Evolutionary conservation across 192 early-diverging fungal species (phyloP).

Genomic region (Mortierella antarctica): DNA sequence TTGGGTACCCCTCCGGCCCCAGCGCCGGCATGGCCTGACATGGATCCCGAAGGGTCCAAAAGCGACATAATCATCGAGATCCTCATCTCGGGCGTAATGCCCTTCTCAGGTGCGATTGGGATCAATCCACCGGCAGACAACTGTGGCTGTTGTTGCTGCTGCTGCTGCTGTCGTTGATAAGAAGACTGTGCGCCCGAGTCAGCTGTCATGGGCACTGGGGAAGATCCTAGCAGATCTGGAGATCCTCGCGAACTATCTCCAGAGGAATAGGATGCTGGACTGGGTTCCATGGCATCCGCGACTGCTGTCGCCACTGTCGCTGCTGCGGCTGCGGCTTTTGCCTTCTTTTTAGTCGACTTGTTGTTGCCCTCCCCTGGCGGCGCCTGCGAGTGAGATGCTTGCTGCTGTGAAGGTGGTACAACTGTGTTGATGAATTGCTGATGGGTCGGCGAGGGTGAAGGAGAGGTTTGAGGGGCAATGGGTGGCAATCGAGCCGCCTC

Average conservation of each 20-base stretch:
- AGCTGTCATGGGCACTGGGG: background rate
- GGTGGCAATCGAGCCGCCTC: conserved; percentile 34
- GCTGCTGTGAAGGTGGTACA: background rate
- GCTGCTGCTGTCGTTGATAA: background rate
- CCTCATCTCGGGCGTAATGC: conserved; percentile 46
- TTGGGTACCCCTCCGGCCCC: conserved; percentile 40
- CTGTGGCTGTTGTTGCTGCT: conserved; percentile 4
- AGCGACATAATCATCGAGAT: conserved; percentile 40
- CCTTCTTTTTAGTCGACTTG: conserved; percentile 9
- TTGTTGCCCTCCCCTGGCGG: background rate
- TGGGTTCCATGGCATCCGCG: conserved; percentile 2
- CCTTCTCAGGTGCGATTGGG: conserved; percentile 22
- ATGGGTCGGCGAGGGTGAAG: conserved; percentile 6
- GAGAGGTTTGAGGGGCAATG: conserved; percentile 16
- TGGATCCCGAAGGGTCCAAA: conserved; percentile 19
- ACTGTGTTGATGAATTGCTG: background rate
- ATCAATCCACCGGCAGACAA: conserved; percentile 6
- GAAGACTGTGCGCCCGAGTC: background rate
- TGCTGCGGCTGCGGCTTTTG: background rate
- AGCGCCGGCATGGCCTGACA: conserved; percentile 28
- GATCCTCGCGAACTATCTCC: conserved; percentile 21
- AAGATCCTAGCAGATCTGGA: conserved; percentile 14
- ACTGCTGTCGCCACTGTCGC: background rate
- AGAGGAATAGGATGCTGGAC: conserved; percentile 7
- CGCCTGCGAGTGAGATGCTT: background rate